Evolutionary conservation across 345 rosid genomes (phyloP).

Genomic region (Schrenkiella parvula): DNA sequence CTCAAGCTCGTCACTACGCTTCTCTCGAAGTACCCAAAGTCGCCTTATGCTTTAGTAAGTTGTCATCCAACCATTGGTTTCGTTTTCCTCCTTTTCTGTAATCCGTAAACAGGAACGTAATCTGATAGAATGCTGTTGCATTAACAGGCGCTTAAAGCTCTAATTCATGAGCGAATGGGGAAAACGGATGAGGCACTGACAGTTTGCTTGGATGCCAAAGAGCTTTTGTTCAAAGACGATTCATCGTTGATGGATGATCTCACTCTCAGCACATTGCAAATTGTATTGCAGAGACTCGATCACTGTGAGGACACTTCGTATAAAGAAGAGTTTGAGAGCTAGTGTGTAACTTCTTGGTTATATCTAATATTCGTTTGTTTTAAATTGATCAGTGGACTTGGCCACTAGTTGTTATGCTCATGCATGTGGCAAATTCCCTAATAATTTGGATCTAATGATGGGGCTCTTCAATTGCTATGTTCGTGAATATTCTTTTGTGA

Average conservation of each 20-base stretch:
- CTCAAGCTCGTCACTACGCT: conserved; percentile 72
- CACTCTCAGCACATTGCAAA: conserved; percentile 91
- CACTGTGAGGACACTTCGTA: conserved; percentile 53
- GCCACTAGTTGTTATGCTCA: conserved; percentile 91
- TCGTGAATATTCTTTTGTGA: conserved; percentile 89
- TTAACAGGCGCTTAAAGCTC: conserved; percentile 77
- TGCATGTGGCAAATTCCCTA: conserved; percentile 73
- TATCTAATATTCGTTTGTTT: not conserved
- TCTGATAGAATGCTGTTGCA: conserved; percentile 20
- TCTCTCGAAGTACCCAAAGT: conserved; percentile 76
- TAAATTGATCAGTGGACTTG: conserved; percentile 63
- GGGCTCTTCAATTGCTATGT: conserved; percentile 97
- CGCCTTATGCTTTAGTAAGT: conserved; percentile 88
- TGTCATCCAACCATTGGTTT: not conserved
- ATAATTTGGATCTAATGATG: conserved; percentile 87
- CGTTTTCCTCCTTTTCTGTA: not conserved
- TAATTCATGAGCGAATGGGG: conserved; percentile 84
- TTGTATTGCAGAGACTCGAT: conserved; percentile 92
- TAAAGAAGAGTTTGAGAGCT: not conserved
- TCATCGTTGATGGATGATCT: conserved; percentile 85
- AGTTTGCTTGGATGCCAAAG: conserved; percentile 68
- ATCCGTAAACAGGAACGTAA: not conserved
- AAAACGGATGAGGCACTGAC: conserved; percentile 71
- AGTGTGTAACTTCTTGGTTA: not conserved
- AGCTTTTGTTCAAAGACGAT: conserved; percentile 64